Evolutionary conservation across 2,329 filamentous ascomycete genomes (phyloP).

Genomic region (Fusarium falciforme): DNA sequence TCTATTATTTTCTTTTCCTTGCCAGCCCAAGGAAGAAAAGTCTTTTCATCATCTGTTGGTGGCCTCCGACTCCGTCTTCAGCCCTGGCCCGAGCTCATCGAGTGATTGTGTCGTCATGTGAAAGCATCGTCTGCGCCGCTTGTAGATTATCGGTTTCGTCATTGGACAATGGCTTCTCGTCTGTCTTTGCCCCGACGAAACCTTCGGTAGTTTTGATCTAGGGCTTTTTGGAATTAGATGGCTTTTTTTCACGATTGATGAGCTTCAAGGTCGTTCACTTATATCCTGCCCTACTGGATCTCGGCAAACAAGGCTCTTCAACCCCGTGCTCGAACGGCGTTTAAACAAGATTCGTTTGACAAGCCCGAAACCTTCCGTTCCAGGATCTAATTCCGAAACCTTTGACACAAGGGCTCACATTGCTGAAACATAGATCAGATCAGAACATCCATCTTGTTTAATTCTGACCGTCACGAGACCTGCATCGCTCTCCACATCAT

Average conservation of each 20-base stretch:
- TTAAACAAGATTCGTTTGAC: neutral
- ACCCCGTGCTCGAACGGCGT: neutral
- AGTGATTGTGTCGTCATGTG: conserved; percentile 32
- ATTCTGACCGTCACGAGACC: neutral
- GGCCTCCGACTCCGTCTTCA: neutral
- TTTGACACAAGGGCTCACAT: neutral
- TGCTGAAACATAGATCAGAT: neutral
- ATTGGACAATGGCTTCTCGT: conserved; percentile 19
- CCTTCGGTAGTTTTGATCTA: neutral
- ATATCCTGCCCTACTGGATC: neutral
- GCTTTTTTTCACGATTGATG: neutral
- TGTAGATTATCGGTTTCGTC: conserved; percentile 8
- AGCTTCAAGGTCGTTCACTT: neutral
- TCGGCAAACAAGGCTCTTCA: neutral
- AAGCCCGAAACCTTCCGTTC: neutral
- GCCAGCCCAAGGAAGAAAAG: neutral
- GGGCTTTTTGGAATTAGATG: neutral
- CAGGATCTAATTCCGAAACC: neutral
- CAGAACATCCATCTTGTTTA: neutral
- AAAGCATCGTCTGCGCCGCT: conserved; percentile 21
- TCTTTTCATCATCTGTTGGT: conserved; percentile 1
- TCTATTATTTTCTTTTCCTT: neutral
- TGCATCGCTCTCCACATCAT: neutral
- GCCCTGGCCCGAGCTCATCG: conserved; percentile 15
- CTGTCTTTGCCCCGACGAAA: neutral